These are phyloP conservation scores for Rhodofomes roseus DNA, from an alignment of 1,284 basidiomycete species.

Conservation along the genomic window DNA sequence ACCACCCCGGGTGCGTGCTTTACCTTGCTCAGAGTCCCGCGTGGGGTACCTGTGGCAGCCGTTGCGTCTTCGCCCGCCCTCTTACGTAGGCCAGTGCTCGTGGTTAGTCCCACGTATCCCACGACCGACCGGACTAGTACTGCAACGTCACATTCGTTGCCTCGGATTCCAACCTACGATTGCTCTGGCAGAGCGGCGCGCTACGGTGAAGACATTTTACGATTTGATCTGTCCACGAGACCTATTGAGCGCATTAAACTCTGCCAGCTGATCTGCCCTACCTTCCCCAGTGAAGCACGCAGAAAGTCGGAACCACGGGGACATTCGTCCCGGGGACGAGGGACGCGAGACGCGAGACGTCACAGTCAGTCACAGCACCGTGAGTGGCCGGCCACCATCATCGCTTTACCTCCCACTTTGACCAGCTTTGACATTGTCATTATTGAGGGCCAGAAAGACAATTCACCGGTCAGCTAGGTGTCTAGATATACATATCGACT, in stretches of 20 bases:
- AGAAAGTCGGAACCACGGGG: no score
- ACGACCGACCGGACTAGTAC: not conserved
- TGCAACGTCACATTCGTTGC: not conserved
- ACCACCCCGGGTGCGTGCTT: no score
- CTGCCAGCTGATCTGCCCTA: not conserved
- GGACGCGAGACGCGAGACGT: no score
- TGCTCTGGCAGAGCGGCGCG: not conserved
- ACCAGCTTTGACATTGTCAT: no score
- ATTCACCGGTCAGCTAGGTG: no score
- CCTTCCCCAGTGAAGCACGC: no score
- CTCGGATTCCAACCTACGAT: no score
- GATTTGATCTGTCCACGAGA: not conserved
- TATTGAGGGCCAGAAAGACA: no score
- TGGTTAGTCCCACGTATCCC: not conserved
- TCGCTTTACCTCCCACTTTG: not conserved
- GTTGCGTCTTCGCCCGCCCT: not conserved
- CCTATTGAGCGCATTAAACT: not conserved
- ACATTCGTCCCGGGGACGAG: no score
- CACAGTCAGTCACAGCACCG: no score
- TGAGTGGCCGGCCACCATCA: not conserved
- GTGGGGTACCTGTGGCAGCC: not conserved
- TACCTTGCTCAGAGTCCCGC: not conserved
- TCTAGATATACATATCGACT: no score
- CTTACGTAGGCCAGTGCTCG: not conserved
- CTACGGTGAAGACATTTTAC: not conserved